Evolutionary conservation across 805 yeast species (phyloP), one percentile per base, ranked within the genome.

Genomic region (Dipodascopsis tothii): DNA sequence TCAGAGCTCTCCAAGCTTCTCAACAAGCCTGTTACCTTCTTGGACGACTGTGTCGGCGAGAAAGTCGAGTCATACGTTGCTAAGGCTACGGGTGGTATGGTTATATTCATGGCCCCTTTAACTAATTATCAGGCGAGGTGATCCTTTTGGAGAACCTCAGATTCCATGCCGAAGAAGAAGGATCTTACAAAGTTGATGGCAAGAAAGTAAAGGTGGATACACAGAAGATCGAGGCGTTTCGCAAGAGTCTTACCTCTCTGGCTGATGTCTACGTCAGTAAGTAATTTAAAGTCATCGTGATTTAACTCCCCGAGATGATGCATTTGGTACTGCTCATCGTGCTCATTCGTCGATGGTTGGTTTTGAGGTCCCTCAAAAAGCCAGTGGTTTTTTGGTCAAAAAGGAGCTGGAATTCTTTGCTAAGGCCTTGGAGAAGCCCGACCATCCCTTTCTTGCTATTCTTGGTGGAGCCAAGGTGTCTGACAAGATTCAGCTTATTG

Each of bases 291-390:
- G 6, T 21, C 2, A 20, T 33, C 21, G 9, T n/a, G 30, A 25
- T 25, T 25, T 25, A 25, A 17, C 35, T 35, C 5, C 18, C 16
- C n/a, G 9, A 43, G 46, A 92, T 73, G 99, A 92, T 68, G 97
- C 96, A 47, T 92, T 92, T 63, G 98, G 98, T 69, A 92, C 98
- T 54, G 96, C 97, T 46, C 99, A 92, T 83, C 86, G 98, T 77
- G 98, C 98, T 54, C 98, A 92, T 77, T 87, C 96, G 44, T 92
- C 98, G 39, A 90, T 92, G 88, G 99, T 92, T 62, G 99, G 99
- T 65, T 76, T 92, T 60, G 88, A 90, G 60, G 77, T 86, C 61
- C 88, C 94, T 54, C 88, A 86, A 73, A 84, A 92, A 73, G 99
- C 97, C 61, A 83, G 96, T 56, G 99, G 99, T 69, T 94, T 90